Base-by-base conservation (phyloP, 768 basidiomycete genomes). In the Gautieria morchelliformis region DNA sequence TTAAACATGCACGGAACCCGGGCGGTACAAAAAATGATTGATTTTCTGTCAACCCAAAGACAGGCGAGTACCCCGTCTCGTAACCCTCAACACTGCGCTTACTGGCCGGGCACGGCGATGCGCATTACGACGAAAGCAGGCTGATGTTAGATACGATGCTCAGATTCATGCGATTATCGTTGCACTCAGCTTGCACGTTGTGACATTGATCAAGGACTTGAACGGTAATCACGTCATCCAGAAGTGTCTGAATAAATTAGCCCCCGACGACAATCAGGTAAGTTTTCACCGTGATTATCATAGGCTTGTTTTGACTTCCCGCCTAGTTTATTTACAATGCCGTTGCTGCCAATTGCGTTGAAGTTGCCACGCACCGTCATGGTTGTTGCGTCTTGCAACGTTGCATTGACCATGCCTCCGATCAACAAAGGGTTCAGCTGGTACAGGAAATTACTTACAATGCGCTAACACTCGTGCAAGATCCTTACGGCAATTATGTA, bases 21-120 rank as follows among this genome's bases (percentile, higher is more conserved):
- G 60, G 96, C 96, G 27, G 96, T 98, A 58, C 96, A 99, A 76
- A 98, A 98, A 77, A 98, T 98, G 95, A 96, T 99, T 61, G 96
- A 99, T 71, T 98, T 96, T 77, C 74, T 99, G 67, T 95, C 94
- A 20, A 93, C 91, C 54, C 85, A 90, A 65, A 78, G 96, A 67
- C 92, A 93, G 88, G 90, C 77, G 75, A 80, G 85, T 82, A 61
- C 59, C 49, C 56, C 66, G 67, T 61, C 60, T 63, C 52, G 58
- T 61, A 63, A 56, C 50, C 63, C 63, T 68, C 63, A 69, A 69
- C 70, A 37, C 73, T 68, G 70, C 74, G 76, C 78, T 84, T 58
- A 44, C 52, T 22, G 37, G 50, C 40, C 49, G 50, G 47, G 45
- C 41, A 32, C 53, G 56, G 47, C 47, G 33, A 57, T 49, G 47